These are phyloP conservation scores for Calonectria ilicicola DNA, from an alignment of 2,329 filamentous ascomycete genomes.

Conservation along the genomic window DNA sequence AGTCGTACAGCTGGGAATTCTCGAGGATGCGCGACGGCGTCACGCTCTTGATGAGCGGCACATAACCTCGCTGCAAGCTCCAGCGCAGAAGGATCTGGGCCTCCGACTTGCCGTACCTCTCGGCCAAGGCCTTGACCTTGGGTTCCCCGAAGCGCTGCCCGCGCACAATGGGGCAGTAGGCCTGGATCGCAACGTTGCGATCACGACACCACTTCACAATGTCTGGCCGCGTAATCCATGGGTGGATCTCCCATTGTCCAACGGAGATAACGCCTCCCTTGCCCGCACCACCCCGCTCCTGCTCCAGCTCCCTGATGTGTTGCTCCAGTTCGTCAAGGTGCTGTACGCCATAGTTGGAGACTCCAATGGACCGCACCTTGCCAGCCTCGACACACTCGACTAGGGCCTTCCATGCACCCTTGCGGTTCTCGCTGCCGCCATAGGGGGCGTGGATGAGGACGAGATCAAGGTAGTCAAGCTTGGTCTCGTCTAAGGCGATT, in stretches of 20 bases:
- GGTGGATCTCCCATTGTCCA: conserved; percentile 91
- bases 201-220: conserved; percentile 82
- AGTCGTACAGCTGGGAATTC: conserved; percentile 70
- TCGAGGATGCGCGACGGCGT: conserved; percentile 74
- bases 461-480: conserved; percentile 76
- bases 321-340: conserved; percentile 71
- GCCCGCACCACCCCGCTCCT: conserved; percentile 69
- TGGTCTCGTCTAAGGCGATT: conserved; percentile 70
- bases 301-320: conserved; percentile 72
- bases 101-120: conserved; percentile 79
- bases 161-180: conserved; percentile 71
- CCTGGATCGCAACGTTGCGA: conserved; percentile 72
- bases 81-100: conserved; percentile 86
- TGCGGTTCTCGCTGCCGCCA: conserved; percentile 66
- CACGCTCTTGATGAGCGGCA: conserved; percentile 81
- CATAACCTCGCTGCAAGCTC: conserved; percentile 82
- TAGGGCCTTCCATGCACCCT: conserved; percentile 71
- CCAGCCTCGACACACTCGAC: conserved; percentile 73
- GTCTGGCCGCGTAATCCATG: conserved; percentile 85
- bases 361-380: conserved; percentile 70
- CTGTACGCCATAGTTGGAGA: conserved; percentile 75
- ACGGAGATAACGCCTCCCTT: conserved; percentile 82
- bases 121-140: conserved; percentile 71
- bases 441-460: conserved; percentile 73
- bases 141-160: conserved; percentile 79